Conservation (phyloP, 257 asterid species). For the Nicotiana tomentosiformis region DNA sequence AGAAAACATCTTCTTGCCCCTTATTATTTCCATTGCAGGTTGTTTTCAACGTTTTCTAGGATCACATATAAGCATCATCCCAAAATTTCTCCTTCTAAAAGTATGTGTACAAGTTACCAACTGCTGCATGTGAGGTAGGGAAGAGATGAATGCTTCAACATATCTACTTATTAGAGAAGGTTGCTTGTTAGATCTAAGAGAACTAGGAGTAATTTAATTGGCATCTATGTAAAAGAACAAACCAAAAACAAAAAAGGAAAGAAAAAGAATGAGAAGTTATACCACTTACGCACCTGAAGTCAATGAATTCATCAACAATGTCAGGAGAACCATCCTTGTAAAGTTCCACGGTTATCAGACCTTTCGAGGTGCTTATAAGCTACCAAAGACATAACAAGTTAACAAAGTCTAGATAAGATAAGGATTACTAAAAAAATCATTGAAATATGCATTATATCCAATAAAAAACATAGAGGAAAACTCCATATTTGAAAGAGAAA, state of each 20-base stretch:
- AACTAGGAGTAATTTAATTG: neutral
- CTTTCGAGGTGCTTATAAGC: conserved; percentile 82
- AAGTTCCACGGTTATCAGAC: conserved; percentile 76
- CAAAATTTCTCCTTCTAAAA: neutral
- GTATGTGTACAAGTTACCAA: neutral
- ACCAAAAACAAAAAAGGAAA: neutral
- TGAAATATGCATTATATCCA: neutral
- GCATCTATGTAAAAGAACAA: neutral
- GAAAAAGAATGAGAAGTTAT: neutral
- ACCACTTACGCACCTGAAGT: conserved; percentile 47
- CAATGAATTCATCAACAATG: conserved; percentile 59
- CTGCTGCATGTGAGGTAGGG: neutral
- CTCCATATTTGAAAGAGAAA: neutral
- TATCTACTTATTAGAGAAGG: neutral
- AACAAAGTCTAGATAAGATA: conserved; percentile 8
- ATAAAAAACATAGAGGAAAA: neutral
- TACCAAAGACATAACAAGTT: conserved; percentile 14
- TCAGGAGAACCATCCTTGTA: conserved; percentile 86
- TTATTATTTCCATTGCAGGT: neutral
- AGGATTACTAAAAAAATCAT: neutral
- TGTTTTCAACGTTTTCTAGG: neutral
- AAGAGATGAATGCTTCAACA: neutral
- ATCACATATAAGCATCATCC: neutral
- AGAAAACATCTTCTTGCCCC: neutral
- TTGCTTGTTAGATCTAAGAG: neutral